These are phyloP conservation scores for Leccinum subgranulosum DNA, from an alignment of 768 basidiomycete species.

Conservation along the genomic window DNA sequence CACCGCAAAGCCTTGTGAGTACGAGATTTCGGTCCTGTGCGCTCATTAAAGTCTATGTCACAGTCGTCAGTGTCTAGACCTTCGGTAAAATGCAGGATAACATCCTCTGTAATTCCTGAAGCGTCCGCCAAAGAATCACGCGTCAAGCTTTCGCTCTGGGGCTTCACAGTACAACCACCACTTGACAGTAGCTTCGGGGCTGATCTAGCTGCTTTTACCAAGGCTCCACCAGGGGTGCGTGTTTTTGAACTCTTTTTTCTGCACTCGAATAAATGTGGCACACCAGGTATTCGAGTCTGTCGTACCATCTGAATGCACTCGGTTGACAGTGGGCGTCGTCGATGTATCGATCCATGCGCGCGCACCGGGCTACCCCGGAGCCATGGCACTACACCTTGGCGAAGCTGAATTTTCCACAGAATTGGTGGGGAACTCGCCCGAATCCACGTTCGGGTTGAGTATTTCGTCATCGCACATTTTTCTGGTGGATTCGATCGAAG, in stretches of 20 bases:
- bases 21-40: neutral
- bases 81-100: constrained; percentile 61
- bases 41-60: constrained; percentile 1
- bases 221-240: constrained; percentile 86
- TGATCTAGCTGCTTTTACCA: constrained; percentile 62
- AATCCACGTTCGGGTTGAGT: constrained; percentile 48
- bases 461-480: constrained; percentile 50
- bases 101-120: constrained; percentile 57
- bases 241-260: neutral
- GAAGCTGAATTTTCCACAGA: constrained; percentile 70
- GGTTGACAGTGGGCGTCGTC: constrained; percentile 56
- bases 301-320: constrained; percentile 83
- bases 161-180: constrained; percentile 59
- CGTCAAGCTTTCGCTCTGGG: constrained; percentile 59
- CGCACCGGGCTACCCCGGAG: constrained; percentile 58
- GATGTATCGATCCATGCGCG: constrained; percentile 66
- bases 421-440: constrained; percentile 62
- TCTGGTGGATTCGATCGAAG: constrained; percentile 51
- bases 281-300: constrained; percentile 86
- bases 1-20: constrained; percentile 58
- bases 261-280: neutral
- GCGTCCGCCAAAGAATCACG: constrained; percentile 76
- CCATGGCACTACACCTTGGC: constrained; percentile 63
- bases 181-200: constrained; percentile 61
- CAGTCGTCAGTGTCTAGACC: constrained; percentile 49